A percentile compares a stretch with the other conserved stretches of the same genome.
These are phyloP conservation scores for Candida hungchunana DNA, from an alignment of 805 yeast species.

Conservation along the genomic window DNA sequence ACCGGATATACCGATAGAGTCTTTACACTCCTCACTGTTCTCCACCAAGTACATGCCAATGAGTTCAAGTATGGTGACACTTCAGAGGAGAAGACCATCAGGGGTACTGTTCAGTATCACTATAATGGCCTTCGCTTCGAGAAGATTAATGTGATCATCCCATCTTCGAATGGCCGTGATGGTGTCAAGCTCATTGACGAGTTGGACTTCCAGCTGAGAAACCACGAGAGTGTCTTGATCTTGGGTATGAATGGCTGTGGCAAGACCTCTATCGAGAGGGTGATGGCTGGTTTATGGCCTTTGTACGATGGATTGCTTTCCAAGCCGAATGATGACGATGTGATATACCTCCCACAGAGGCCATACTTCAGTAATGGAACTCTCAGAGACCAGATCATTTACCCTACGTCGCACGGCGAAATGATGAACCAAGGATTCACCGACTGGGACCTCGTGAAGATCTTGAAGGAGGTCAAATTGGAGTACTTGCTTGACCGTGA, in stretches of 20 bases:
- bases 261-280: conserved; percentile 78
- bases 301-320: conserved; percentile 77
- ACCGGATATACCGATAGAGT: conserved; percentile 89
- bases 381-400: conserved; percentile 85
- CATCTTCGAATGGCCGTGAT: conserved; percentile 55
- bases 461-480: conserved; percentile 70
- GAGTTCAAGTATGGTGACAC: conserved; percentile 38
- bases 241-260: conserved; percentile 90
- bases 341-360: conserved; percentile 79
- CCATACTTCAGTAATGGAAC: conserved; percentile 82
- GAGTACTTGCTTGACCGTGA: conserved; percentile 74
- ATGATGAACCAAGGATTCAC: conserved; percentile 68
- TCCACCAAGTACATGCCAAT: conserved; percentile 76
- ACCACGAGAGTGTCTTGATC: conserved; percentile 62
- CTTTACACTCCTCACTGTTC: conserved; percentile 65
- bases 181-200: conserved; percentile 60
- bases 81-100: conserved; percentile 47
- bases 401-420: conserved; percentile 75
- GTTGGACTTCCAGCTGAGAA: conserved; percentile 51
- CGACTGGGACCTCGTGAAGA: conserved; percentile 64
- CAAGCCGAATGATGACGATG: conserved; percentile 66
- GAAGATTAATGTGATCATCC: conserved; percentile 76
- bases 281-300: conserved; percentile 91
- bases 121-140: conserved; percentile 81
- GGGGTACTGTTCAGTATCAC: conserved; percentile 76